Evolutionary conservation across 2,329 filamentous ascomycete species (phyloP).

Genomic region (Aspergillus piperis): DNA sequence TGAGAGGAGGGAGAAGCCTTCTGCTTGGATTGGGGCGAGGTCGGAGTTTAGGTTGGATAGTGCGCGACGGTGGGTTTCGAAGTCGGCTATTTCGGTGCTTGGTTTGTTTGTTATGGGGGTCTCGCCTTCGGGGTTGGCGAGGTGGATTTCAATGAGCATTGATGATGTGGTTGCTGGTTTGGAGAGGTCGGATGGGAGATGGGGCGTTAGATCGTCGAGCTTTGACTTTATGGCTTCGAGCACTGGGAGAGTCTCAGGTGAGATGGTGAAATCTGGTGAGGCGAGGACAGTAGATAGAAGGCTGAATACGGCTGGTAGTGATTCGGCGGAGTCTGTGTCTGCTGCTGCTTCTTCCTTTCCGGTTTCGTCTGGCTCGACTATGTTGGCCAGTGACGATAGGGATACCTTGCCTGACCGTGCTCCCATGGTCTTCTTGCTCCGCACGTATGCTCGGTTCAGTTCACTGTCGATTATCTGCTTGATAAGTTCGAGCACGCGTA

Average conservation of each 20-base stretch:
- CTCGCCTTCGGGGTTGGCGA: slow-evolving; percentile 30
- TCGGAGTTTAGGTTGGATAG: slow-evolving; percentile 43
- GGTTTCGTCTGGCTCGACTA: slow-evolving; percentile 27
- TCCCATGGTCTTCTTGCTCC: slow-evolving; percentile 10
- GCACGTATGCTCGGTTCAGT: slow-evolving; percentile 19
- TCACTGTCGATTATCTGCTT: slow-evolving; percentile 46
- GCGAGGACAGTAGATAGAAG: slow-evolving; percentile 46
- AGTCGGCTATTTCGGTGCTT: slow-evolving; percentile 35
- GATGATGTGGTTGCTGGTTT: slow-evolving; percentile 44
- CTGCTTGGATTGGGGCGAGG: slow-evolving; percentile 45
- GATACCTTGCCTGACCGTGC: slow-evolving; percentile 28
- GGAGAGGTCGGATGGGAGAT: slow-evolving; percentile 34
- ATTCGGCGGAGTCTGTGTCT: slow-evolving; percentile 35
- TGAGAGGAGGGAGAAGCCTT: slow-evolving; percentile 45
- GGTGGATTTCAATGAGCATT: slow-evolving; percentile 46
- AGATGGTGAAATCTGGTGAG: slow-evolving; percentile 42
- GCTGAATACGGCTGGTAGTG: slow-evolving; percentile 44
- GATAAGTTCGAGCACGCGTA: slow-evolving; percentile 43
- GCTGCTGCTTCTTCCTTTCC: slow-evolving; percentile 16
- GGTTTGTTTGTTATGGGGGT: slow-evolving; percentile 17
- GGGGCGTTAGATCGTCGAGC: slow-evolving; percentile 38
- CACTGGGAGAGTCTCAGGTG: slow-evolving; percentile 30
- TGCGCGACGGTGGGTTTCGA: slow-evolving; percentile 45
- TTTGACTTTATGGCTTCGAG: slow-evolving; percentile 38
- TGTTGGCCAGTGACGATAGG: slow-evolving; percentile 40